Evolutionary conservation across 1,139 yeast species (phyloP), one percentile per base, ranked within the genome.

Genomic region (Yamadazyma dendronema): DNA sequence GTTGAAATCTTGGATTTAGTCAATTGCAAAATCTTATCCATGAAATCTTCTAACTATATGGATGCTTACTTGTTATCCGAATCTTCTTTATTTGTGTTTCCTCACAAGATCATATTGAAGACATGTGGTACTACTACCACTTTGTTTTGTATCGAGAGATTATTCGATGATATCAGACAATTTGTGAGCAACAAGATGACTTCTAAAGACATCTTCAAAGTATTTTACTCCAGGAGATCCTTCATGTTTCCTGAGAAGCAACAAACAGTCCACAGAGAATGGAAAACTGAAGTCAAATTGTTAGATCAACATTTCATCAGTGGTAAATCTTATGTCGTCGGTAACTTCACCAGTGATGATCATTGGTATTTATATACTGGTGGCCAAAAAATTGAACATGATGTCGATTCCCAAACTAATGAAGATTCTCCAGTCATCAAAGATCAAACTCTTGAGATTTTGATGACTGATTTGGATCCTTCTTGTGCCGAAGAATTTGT

Each of bases 61-160:
- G 96, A 89, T 56, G 90, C 97, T 8, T 92, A 86, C 54, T 72
- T 92, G 41, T 72, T 92, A 46, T 83, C 95, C 39, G 98, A 92
- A 62, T 85, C 95, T 31, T 85, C 96, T 14, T 67, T 92, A 56
- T 90, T 92, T 65, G 95, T 92, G 22, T 90, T 82, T 56, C 81
- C 87, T 22, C 92, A 89, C 62, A 89, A 86, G 60, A 54, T 90
- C 48, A 81, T 90, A 40, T 72, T 92, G 55, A 92, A 92, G 62
- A 92, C 98, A 11, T 92, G 98, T 60, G 98, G 98, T 9, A 90
- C 97, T 11, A 92, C 97, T 2, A 88, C 97, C 2, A 83, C 96
- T 1, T 72, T 92, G 44, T 77, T 81, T 23, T 92, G 97, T 50
- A 65, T 92, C 29, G 80, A 78, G 22, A 73, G 77, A 38, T 65